Percentiles rank a stretch among this genome's conserved stretches.
Conservation (phyloP, 176 grass and related monocot species). For the Lolium multiflorum region DNA sequence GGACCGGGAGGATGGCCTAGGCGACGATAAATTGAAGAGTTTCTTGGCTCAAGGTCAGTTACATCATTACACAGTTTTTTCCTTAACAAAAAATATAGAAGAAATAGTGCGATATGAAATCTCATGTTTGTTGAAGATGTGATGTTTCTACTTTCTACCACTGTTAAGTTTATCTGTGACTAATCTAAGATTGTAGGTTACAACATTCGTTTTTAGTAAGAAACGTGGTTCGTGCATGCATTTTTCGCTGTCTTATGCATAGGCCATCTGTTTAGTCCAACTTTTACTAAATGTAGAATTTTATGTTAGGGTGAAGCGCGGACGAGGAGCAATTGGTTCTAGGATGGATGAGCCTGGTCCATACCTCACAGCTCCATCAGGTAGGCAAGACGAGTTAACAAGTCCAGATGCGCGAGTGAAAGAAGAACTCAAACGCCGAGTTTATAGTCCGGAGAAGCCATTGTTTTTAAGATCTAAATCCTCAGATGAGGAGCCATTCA, state of each 20-base stretch:
- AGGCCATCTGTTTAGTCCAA: neutral
- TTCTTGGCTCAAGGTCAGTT: slow-evolving; percentile 64
- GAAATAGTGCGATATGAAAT: neutral
- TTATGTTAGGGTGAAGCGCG: slow-evolving; percentile 55
- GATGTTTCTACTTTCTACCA: neutral
- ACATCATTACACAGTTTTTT: neutral
- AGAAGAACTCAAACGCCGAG: slow-evolving; percentile 30
- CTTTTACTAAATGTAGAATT: slow-evolving; percentile 12
- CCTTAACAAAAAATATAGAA: neutral
- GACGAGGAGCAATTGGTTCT: slow-evolving; percentile 67
- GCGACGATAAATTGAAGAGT: slow-evolving; percentile 61
- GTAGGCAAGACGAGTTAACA: neutral
- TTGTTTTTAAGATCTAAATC: slow-evolving; percentile 43
- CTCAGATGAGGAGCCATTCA: slow-evolving; percentile 16
- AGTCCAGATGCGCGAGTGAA: slow-evolving; percentile 34
- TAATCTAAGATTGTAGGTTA: neutral
- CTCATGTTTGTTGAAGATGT: neutral
- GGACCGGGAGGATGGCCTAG: slow-evolving; percentile 30
- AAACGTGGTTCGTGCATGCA: neutral
- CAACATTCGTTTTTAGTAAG: no score
- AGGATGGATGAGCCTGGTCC: slow-evolving; percentile 79
- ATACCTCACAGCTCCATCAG: slow-evolving; percentile 31
- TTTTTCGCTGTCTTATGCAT: neutral
- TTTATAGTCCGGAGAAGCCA: slow-evolving; percentile 59
- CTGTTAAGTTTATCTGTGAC: neutral